Conservation (phyloP, 306 rosid genomes). For the Begonia fuchsioides region DNA sequence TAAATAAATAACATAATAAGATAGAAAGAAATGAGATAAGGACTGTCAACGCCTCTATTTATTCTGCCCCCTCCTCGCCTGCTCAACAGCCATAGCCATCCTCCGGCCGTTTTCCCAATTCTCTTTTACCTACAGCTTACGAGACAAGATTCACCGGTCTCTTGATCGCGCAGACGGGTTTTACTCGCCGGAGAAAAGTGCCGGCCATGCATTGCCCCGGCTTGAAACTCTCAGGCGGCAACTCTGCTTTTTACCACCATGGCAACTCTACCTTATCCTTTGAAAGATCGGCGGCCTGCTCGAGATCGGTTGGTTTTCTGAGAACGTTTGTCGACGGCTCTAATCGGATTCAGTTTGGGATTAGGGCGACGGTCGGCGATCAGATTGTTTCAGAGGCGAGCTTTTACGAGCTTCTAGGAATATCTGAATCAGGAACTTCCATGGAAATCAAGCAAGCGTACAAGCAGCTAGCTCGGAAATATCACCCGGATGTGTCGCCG, state of each 20-base stretch:
- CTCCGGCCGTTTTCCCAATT: too few species aligned
- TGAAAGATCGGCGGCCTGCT: conserved; percentile 3
- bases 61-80: too few species aligned
- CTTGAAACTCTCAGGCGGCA: conserved; percentile 29
- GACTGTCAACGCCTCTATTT: too few species aligned
- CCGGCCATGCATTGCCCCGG: conserved; percentile 38
- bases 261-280: neutral
- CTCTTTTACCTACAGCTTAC: too few species aligned
- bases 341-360: conserved; percentile 12
- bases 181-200: neutral
- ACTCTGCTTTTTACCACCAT: conserved; percentile 36
- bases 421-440: conserved; percentile 48
- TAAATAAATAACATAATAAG: too few species aligned
- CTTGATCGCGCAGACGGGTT: too few species aligned
- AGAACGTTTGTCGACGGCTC: conserved; percentile 6
- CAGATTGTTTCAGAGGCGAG: conserved; percentile 15
- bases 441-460: conserved; percentile 71
- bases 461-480: conserved; percentile 70
- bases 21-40: too few species aligned
- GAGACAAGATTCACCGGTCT: too few species aligned
- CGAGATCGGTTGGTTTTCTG: neutral
- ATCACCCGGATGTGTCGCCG: conserved; percentile 92
- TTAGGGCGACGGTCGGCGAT: conserved; percentile 28
- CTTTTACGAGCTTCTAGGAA: conserved; percentile 68
- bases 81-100: too few species aligned